Conservation (phyloP, 2,329 filamentous ascomycete species). For the Colletotrichum salicis region DNA sequence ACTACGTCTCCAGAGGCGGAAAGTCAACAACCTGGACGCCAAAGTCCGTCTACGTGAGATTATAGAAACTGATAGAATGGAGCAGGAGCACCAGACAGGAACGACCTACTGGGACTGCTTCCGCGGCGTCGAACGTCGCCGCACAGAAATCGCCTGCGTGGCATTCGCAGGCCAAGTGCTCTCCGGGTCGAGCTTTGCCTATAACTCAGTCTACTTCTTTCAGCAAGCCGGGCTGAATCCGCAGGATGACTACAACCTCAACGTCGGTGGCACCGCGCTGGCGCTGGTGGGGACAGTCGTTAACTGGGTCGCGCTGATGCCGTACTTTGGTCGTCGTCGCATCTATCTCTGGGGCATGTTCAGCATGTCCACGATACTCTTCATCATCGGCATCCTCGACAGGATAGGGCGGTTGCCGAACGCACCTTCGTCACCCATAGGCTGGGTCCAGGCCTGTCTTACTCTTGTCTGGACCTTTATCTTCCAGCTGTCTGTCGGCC, state of each 20-base stretch:
- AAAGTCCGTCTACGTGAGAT: slow-evolving; percentile 53
- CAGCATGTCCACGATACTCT: slow-evolving; percentile 49
- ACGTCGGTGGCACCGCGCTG: slow-evolving; percentile 52
- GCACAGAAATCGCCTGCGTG: slow-evolving; percentile 48
- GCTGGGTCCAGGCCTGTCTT: slow-evolving; percentile 45
- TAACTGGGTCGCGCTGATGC: slow-evolving; percentile 54
- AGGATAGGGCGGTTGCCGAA: slow-evolving; percentile 40
- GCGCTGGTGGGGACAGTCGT: slow-evolving; percentile 55
- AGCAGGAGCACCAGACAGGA: slow-evolving; percentile 45
- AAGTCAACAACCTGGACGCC: slow-evolving; percentile 40
- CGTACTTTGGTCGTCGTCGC: slow-evolving; percentile 54
- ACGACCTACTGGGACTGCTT: slow-evolving; percentile 54
- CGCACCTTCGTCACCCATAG: slow-evolving; percentile 49
- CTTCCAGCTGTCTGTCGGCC: slow-evolving; percentile 32
- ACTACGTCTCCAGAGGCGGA: slow-evolving; percentile 38
- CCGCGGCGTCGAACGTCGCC: slow-evolving; percentile 48
- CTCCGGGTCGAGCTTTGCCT: slow-evolving; percentile 45
- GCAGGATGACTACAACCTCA: slow-evolving; percentile 46
- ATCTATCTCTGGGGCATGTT: slow-evolving; percentile 58
- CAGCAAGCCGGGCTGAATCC: slow-evolving; percentile 47
- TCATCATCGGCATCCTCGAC: slow-evolving; percentile 55
- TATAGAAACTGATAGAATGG: slow-evolving; percentile 52
- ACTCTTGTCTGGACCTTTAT: slow-evolving; percentile 31
- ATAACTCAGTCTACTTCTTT: slow-evolving; percentile 53
- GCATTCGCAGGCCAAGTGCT: slow-evolving; percentile 43